Evolutionary conservation across 257 asterid species (phyloP), one percentile per base, ranked within the genome.

Genomic region (Nicotiana sylvestris): DNA sequence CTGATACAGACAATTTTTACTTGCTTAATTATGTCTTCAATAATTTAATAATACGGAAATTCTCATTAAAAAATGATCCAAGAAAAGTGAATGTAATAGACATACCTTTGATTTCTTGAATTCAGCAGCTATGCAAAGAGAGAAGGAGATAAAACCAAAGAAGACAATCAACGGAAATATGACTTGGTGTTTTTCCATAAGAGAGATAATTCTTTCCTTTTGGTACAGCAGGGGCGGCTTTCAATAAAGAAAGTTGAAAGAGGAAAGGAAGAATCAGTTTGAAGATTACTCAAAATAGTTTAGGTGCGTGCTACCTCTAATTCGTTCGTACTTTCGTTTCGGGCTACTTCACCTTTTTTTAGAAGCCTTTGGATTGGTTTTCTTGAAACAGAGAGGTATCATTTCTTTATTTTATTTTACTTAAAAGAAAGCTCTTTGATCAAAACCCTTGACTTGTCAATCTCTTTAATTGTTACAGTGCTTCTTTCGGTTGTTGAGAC

Each of bases 91-190:
- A 49, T 21, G 49, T 16, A 17, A 27, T 21, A 57, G 64, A 46
- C 12, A 17, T 78, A 94, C 98, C 92, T 90, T 89, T 29, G 93
- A 85, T 87, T 88, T 91, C 84, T 86, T 87, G 91, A 91, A 90
- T 82, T 94, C 98, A 3, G 98, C 97, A 18, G 92, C 90, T 56
- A 94, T 81, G 90, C 92, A 94, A 37, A 91, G 56, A 55, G 90
- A 51, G 88, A 84, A 87, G 86, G 97, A 88, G 89, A 85, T 53
- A 81, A 88, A 66, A 82, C 90, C 89, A 9, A 83, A 9, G 27
- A 90, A 81, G 53, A 88, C 65, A 77, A 88, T 18, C 33, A 87
- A 32, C 3, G 86, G 60, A 49, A 57, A 85, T 68, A 35, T 78
- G 61, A 78, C 83, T 55, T 72, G 84, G 32, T 64, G 77, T 53